Evolutionary conservation across 2,329 filamentous ascomycete species (phyloP), one percentile per base, ranked within the genome.

Genomic region (Botrytis hyacinthi): DNA sequence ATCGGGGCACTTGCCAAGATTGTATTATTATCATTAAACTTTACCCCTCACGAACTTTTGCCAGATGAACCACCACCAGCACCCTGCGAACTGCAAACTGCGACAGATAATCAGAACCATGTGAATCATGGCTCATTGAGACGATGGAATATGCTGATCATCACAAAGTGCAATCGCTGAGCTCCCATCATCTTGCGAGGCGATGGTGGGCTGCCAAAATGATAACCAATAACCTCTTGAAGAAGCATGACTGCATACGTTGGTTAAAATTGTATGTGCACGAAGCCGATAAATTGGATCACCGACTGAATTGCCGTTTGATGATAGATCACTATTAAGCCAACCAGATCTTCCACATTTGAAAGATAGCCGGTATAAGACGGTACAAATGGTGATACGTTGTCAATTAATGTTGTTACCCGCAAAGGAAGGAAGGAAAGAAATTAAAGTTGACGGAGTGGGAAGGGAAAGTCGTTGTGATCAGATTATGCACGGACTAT

Each of bases 51-150:
- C 18, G 16, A 14, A 18, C n/a, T 18, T 7, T 44, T 7, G 42
- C 18, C 42, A 44, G 42, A 18, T 44, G 1, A 16, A 44, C 6
- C 16, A 44, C 42, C 42, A 44, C 16, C n/a, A n/a, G n/a, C n/a
- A n/a, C n/a, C n/a, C 16, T 44, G 42, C 42, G 18, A 44, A 4
- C 48, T 29, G 26, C 48, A 54, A 29, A 54, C 14, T 54, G n/a
- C 51, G 9, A 29, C 51, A 3, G n/a, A 32, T 0, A 18, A 57
- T 9, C 12, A 18, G n/a, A 3, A 18, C 14, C n/a, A 18, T 29
- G n/a, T 1, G 8, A 6, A 57, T 57, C 0, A 29, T 18, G 14
- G 2, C 26, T 18, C 1, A 4, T 2, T 16, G 14, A 18, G 51
- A 54, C 18, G 6, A 54, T 18, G 1, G 18, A 16, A 7, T 18